Conservation (phyloP, 768 basidiomycete genomes). For the Termitomyces sp. region DNA sequence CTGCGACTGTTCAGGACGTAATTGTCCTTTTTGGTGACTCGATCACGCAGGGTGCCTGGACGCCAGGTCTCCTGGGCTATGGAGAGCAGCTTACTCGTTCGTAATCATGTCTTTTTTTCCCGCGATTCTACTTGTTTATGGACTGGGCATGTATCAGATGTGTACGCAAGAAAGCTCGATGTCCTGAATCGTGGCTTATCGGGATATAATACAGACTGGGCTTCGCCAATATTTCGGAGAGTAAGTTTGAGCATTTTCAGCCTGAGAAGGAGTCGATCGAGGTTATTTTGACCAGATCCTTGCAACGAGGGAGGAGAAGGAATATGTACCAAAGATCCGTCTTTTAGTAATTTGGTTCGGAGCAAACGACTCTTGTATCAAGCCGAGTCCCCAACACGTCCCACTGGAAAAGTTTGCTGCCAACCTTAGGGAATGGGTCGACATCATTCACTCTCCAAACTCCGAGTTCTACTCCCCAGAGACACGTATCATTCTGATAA, state of each 20-base stretch:
- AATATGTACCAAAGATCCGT: conserved; percentile 52
- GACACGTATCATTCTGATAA: conserved; percentile 76
- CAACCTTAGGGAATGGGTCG: conserved; percentile 62
- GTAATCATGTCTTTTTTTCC: conserved; percentile 17
- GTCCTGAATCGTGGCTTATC: conserved; percentile 80
- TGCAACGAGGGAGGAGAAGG: conserved; percentile 43
- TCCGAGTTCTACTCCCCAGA: conserved; percentile 65
- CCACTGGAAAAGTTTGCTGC: conserved; percentile 57
- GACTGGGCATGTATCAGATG: conserved; percentile 36
- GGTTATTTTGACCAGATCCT: conserved; percentile 40
- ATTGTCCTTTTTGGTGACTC: conserved; percentile 83
- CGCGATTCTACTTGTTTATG: not conserved
- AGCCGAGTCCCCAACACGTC: conserved; percentile 68
- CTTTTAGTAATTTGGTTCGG: conserved; percentile 89
- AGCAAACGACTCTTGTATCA: conserved; percentile 78
- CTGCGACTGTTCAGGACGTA: conserved; percentile 52
- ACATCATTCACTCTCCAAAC: conserved; percentile 53
- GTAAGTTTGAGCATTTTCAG: conserved; percentile 28
- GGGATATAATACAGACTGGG: conserved; percentile 90
- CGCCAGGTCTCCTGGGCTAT: conserved; percentile 47
- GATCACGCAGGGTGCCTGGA: conserved; percentile 68
- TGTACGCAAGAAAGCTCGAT: conserved; percentile 77
- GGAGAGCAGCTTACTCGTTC: conserved; percentile 63
- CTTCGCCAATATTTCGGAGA: conserved; percentile 72
- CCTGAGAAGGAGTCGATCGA: not conserved